Base-by-base conservation (phyloP, 257 asterid species). In the Paulownia fortunei region DNA sequence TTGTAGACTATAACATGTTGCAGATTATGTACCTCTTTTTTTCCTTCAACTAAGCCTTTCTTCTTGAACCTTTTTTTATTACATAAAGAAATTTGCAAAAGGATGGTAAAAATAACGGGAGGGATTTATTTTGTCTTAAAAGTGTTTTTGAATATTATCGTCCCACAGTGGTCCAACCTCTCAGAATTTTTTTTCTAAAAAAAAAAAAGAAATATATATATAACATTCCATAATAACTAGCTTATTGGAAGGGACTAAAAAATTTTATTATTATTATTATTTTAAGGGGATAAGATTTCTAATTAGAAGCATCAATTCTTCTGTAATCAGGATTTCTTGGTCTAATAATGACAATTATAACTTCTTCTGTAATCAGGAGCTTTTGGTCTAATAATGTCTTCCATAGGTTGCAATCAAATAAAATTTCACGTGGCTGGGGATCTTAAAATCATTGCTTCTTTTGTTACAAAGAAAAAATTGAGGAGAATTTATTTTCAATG, bases 91-190 rank as follows among this genome's bases (percentile, higher is more conserved):
- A 8, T 21, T 66, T 10, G 10, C 36, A 67, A 8, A 67, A 24
- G 37, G 44, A 39, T 4, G 39, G 39, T 6, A 26, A 21, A 3
- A 58, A 58, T 2, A 58, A 21, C 0, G 7, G 30, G 37, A 3
- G n/a, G 58, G 12, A 32, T 30, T 42, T 4, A 49, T 72, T 65
- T 36, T 68, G 69, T 49, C 69, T 65, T 27, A 23, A 46, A 24
- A 52, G 27, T 27, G 26, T 26, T 39, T 44, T 65, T 73, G 76
- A 66, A 65, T 80, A 73, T 80, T 66, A 76, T 55, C 19, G 67
- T 32, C 24, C 15, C 24, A 70, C 19, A 70, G 39, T 78, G 82
- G 77, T 78, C 82, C 82, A 61, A 55, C 3, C 5, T 65, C 15
- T 39, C 3, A 0, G 6, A 65, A 39, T 18, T 3, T 10, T 37